Percentiles rank a stretch among this genome's conserved stretches.
Evolutionary conservation across 805 yeast genomes (phyloP).

Genomic region (Candida parachauliodes): DNA sequence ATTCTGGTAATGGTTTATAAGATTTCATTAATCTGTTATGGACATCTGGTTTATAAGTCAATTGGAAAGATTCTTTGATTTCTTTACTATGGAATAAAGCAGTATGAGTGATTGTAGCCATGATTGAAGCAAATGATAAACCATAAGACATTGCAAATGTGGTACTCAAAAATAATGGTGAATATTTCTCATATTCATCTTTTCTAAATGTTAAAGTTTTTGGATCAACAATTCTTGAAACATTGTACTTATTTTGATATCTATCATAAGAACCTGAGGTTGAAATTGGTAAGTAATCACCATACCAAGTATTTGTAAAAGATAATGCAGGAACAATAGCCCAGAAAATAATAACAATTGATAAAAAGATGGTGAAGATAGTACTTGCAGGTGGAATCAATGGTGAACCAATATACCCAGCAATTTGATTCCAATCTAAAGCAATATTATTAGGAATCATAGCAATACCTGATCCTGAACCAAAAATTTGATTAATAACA

Average conservation of each 20-base stretch:
- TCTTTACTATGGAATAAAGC: conserved; percentile 55
- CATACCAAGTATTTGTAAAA: conserved; percentile 55
- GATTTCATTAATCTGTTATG: conserved; percentile 53
- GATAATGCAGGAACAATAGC: conserved; percentile 55
- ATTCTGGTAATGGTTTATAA: conserved; percentile 39
- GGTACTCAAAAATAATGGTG: conserved; percentile 60
- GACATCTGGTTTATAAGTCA: conserved; percentile 23
- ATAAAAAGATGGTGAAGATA: conserved; percentile 42
- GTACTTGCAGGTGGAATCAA: conserved; percentile 58
- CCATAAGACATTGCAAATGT: conserved; percentile 62
- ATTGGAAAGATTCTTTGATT: conserved; percentile 30
- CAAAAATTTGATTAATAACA: conserved; percentile 63
- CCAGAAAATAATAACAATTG: conserved; percentile 45
- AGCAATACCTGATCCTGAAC: conserved; percentile 59
- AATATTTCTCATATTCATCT: conserved; percentile 50
- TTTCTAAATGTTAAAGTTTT: conserved; percentile 39
- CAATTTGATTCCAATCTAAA: conserved; percentile 66
- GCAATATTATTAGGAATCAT: conserved; percentile 60
- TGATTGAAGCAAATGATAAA: conserved; percentile 54
- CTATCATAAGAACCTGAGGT: conserved; percentile 48
- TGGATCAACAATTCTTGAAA: conserved; percentile 42
- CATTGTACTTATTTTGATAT: conserved; percentile 47
- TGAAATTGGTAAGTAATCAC: conserved; percentile 55
- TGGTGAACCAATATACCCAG: conserved; percentile 57
- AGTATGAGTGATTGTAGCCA: conserved; percentile 58